Evolutionary conservation across 139 green algal genomes (phyloP), one percentile per base, ranked within the genome.

Genomic region (Micromonas pusilla): DNA sequence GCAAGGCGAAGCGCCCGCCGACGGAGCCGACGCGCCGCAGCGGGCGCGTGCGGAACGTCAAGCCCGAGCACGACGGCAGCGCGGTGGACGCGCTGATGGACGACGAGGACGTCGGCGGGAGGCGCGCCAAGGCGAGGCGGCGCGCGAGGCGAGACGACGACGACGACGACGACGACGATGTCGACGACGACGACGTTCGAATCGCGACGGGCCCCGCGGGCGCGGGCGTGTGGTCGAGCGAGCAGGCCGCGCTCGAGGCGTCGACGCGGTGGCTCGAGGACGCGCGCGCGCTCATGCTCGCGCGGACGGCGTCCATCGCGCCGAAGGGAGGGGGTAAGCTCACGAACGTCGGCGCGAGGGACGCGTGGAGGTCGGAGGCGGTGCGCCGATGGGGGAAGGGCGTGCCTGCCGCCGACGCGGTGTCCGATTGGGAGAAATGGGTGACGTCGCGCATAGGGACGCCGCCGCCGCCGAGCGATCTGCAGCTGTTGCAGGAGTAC

Each of bases 401-500:
- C 53, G 72, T 78, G 0, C 52, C 52, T 20, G 6, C 3, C 19
- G 19, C 52, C 5, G 70, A 76, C 1, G 39, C 70, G 4, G 53
- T 78, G 28, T 1, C 25, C 1, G 72, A 78, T 3, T 78, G 72
- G 72, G 32, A 78, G 33, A 13, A 5, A 23, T 78, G 28, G 4
- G 72, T 78, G 9, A 68, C n/a, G n/a, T 70, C 52, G 9, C 30
- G 72, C 28, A 16, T 70, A 3, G 53, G 52, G 1, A 52, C 45
- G 2, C 72, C 72, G 3, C 72, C 72, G 30, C 72, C 72, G 2
- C 28, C 53, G 72, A 37, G 16, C 25, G 32, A 72, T 1, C 39
- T 63, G 31, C 16, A 33, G 57, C 66, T 83, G 6, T 57, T 83
- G 38, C 79, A 83, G 66, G 79, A 83, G 52, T 83, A 80, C 53